Percentiles rank a stretch among this genome's conserved stretches.
Conservation (phyloP, 441 rosid genomes). For the Pelargonium hybrid region DNA sequence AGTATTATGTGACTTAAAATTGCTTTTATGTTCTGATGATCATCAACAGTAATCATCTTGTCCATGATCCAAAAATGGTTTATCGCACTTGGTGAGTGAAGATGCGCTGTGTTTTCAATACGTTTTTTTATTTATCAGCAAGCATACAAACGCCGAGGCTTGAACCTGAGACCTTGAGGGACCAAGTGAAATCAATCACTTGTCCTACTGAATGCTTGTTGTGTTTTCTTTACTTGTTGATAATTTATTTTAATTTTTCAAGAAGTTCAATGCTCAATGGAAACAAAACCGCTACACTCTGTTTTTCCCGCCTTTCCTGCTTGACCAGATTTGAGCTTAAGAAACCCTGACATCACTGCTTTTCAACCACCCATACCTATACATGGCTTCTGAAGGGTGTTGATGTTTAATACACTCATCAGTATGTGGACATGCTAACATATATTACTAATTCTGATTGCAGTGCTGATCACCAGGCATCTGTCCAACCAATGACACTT, state of each 20-base stretch:
- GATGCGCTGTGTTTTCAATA: neutral
- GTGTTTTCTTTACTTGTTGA: neutral
- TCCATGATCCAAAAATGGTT: neutral
- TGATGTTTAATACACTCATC: slow-evolving; percentile 2
- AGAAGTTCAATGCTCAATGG: neutral
- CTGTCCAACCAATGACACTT: slow-evolving; percentile 27
- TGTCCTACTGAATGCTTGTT: too few species aligned
- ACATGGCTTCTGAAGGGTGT: neutral
- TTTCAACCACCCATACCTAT: neutral
- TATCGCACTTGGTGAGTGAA: neutral
- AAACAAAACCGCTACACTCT: neutral
- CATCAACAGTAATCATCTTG: neutral
- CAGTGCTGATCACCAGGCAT: slow-evolving; percentile 44
- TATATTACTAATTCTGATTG: slow-evolving; percentile 21
- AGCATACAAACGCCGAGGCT: too few species aligned
- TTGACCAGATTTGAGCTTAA: neutral
- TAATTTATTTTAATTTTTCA: neutral
- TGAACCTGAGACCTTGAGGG: too few species aligned
- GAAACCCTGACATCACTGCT: neutral
- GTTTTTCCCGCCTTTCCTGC: too few species aligned
- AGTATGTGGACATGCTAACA: neutral
- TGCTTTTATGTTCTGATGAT: slow-evolving; percentile 4
- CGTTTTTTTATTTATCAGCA: too few species aligned
- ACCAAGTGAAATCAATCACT: too few species aligned
- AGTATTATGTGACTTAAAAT: neutral